phyloP scores from a whole-genome alignment of 2,329 filamentous ascomycete species.

The Neofusicoccum ribis region DNA sequence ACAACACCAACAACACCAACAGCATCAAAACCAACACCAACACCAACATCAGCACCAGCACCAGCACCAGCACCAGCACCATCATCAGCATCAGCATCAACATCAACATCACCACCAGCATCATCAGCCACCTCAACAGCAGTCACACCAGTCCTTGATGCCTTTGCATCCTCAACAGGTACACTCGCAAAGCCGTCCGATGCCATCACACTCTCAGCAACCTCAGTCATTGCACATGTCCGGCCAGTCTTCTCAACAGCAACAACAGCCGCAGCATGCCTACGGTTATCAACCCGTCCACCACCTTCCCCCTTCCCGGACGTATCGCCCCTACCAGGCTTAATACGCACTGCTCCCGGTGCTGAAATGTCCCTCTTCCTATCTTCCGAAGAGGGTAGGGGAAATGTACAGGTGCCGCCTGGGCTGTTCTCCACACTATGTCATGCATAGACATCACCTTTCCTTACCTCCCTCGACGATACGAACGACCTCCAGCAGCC shows the following conservation, averaged over 20 bases:
- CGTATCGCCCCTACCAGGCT: constrained; percentile 8
- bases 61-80: neutral
- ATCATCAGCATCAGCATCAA: neutral
- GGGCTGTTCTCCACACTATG: neutral
- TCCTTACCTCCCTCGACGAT: neutral
- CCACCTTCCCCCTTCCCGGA: neutral
- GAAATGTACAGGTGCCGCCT: neutral
- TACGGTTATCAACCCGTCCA: constrained; percentile 8
- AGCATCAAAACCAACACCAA: neutral
- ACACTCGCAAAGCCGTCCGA: neutral
- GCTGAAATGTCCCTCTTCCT: neutral
- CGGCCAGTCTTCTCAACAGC: neutral
- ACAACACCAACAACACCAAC: neutral
- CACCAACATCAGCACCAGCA: neutral
- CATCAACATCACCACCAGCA: neutral
- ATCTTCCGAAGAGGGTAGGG: neutral
- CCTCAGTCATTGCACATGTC: neutral
- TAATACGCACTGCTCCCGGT: neutral
- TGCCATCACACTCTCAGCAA: neutral
- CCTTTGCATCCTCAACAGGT: constrained; percentile 5
- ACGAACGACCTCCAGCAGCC: neutral
- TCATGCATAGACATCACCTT: neutral
- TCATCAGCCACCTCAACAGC: neutral
- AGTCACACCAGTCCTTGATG: neutral
- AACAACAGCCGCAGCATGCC: neutral